Conservation (phyloP, 306 rosid genomes). For the Fragaria vesca region DNA sequence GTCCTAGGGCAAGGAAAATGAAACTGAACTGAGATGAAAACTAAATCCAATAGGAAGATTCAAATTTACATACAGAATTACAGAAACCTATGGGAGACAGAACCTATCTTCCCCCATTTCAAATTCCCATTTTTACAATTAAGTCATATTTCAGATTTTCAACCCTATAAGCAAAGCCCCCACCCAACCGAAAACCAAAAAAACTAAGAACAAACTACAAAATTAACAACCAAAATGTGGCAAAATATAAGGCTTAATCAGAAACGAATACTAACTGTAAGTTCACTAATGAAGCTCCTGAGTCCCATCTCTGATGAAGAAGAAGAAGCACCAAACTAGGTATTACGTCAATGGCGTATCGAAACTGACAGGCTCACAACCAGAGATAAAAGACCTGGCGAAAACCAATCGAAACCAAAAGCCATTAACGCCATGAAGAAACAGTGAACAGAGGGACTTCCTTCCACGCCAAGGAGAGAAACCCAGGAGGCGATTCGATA, state of each 20-base stretch:
- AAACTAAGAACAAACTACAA: constrained; percentile 36
- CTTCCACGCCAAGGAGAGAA: constrained; percentile 85
- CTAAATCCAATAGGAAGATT: constrained; percentile 28
- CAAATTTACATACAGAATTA: constrained; percentile 60
- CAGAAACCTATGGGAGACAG: constrained; percentile 40
- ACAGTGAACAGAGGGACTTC: constrained; percentile 75
- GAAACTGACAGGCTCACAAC: constrained; percentile 53
- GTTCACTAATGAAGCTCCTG: constrained; percentile 13
- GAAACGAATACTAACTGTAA: constrained; percentile 21
- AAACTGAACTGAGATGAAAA: constrained; percentile 36
- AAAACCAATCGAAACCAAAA: constrained; percentile 30
- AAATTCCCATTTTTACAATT: constrained; percentile 44
- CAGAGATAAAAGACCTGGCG: constrained; percentile 76
- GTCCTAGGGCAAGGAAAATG: background rate
- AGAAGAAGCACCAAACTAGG: constrained; percentile 29
- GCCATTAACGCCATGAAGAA: constrained; percentile 82
- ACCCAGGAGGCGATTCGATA: constrained; percentile 67
- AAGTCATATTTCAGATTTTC: constrained; percentile 39
- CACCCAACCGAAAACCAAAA: constrained; percentile 28
- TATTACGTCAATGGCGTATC: constrained; percentile 41
- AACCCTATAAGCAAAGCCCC: constrained; percentile 40
- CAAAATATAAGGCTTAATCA: constrained; percentile 19
- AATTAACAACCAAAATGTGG: constrained; percentile 24
- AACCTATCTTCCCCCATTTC: constrained; percentile 36
- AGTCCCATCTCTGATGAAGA: constrained; percentile 14